A percentile compares a stretch with the other conserved stretches of the same genome.
phyloP scores from a whole-genome alignment of 106 monocot genomes.

The Apostasia shenzhenica region DNA sequence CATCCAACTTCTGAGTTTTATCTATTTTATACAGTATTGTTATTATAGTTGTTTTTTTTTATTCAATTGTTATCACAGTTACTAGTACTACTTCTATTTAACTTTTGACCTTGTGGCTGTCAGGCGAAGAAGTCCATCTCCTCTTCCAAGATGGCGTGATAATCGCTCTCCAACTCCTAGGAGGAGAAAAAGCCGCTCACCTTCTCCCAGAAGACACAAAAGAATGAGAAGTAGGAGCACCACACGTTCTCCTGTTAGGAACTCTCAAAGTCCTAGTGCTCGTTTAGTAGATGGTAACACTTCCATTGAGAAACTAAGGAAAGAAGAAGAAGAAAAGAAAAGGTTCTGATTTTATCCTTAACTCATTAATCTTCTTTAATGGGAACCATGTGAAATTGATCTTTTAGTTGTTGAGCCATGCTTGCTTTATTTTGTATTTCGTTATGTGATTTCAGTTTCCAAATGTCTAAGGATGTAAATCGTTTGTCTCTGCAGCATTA shows the following conservation, averaged over 20 bases:
- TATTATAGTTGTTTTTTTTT: too few species aligned
- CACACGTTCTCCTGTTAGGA: conserved; percentile 13
- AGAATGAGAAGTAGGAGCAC: conserved; percentile 20
- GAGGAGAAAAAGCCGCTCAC: conserved; percentile 22
- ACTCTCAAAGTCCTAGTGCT: conserved; percentile 17
- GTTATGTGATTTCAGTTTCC: too few species aligned
- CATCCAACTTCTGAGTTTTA: too few species aligned
- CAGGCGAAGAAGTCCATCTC: conserved; percentile 79
- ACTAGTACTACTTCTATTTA: too few species aligned
- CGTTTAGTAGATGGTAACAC: conserved; percentile 5
- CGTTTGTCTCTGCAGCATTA: too few species aligned
- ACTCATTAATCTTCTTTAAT: not conserved
- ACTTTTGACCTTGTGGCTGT: conserved; percentile 7
- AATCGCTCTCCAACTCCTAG: conserved; percentile 75
- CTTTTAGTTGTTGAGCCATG: too few species aligned
- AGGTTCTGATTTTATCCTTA: conserved; percentile 14
- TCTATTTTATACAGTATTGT: too few species aligned
- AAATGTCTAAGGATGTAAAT: too few species aligned
- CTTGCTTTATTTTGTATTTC: too few species aligned
- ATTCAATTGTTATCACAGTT: too few species aligned
- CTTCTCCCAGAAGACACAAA: conserved; percentile 16
- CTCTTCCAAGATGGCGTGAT: conserved; percentile 53
- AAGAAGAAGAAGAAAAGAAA: conserved; percentile 28
- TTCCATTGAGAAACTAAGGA: conserved; percentile 16
- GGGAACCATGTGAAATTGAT: too few species aligned